Evolutionary conservation across 73 alveolate genomes (phyloP), one percentile per base, ranked within the genome.

Genomic region (Uronychia setigera): DNA sequence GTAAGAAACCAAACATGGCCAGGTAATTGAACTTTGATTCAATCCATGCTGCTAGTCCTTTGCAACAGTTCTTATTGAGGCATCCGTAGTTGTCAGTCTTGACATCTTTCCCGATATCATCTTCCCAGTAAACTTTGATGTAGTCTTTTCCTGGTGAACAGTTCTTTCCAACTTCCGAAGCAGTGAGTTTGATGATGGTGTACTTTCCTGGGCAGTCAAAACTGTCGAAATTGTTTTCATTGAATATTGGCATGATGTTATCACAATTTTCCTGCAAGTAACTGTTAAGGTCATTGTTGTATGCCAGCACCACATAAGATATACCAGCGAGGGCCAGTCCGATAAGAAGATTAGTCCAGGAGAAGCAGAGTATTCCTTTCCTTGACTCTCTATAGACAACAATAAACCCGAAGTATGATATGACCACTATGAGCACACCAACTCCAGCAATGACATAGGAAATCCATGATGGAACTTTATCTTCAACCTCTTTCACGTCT

Each of bases 31-130:
- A 9, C 59, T 31, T 26, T 9, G 59, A 1, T 1, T 1, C n/a
- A 1, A 76, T 27, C 81, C 81, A 76, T 28, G 59, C 9, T 5
- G 32, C 9, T 9, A 32, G 59, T 1, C 28, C 81, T 9, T 32
- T 58, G 31, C 81, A 76, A 31, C 81, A 76, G 58, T 76, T 58
- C 19, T 25, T 5, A 58, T 76, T 76, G 46, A 76, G 59, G 59
- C 81, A 76, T 5, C 81, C 81, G 27, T 28, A 25, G 9, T 30
- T 76, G 29, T 28, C 81, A 5, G 32, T 31, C n/a, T 13, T 9
- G 13, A 26, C 79, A n/a, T 32, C 79, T 5, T 28, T 26, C 30
- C 32, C 81, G n/a, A 5, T 76, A 27, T 25, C 58, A 27, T 25
- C 27, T 30, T 76, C 32, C 28, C 58, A 28, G 19, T 76, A 28